Evolutionary conservation across 2,329 filamentous ascomycete species (phyloP).

Genomic region (Hymenoscyphus fructigenus): DNA sequence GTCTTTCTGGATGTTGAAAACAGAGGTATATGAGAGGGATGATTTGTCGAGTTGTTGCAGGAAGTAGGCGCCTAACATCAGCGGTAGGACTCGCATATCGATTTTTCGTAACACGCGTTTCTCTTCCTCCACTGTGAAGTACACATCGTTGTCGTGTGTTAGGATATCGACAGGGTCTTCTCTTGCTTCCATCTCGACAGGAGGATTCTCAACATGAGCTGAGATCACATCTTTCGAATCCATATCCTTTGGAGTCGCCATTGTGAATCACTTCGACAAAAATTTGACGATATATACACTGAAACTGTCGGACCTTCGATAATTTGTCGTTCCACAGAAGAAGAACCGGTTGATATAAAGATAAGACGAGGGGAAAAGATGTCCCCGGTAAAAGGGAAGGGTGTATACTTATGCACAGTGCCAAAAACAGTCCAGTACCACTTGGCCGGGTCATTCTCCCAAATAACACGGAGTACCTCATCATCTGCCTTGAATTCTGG

Average conservation of each 20-base stretch:
- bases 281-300: neutral
- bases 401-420: conserved; percentile 11
- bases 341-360: conserved; percentile 1
- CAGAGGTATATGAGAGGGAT: conserved; percentile 42
- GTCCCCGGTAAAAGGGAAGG: conserved; percentile 4
- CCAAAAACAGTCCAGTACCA: neutral
- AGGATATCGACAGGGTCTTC: conserved; percentile 16
- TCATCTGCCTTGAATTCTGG: neutral
- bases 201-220: conserved; percentile 16
- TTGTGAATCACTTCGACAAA: neutral
- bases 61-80: conserved; percentile 55
- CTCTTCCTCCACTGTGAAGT: conserved; percentile 22
- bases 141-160: conserved; percentile 16
- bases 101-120: conserved; percentile 37
- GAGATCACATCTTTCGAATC: conserved; percentile 15
- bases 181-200: neutral
- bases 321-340: neutral
- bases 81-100: conserved; percentile 48
- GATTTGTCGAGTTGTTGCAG: conserved; percentile 49
- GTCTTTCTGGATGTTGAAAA: conserved; percentile 49
- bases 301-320: neutral
- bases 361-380: neutral
- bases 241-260: conserved; percentile 6
- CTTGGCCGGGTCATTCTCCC: neutral
- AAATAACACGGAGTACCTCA: neutral